phyloP scores from a whole-genome alignment of 306 rosid genomes.

The Lathyrus sativus region DNA sequence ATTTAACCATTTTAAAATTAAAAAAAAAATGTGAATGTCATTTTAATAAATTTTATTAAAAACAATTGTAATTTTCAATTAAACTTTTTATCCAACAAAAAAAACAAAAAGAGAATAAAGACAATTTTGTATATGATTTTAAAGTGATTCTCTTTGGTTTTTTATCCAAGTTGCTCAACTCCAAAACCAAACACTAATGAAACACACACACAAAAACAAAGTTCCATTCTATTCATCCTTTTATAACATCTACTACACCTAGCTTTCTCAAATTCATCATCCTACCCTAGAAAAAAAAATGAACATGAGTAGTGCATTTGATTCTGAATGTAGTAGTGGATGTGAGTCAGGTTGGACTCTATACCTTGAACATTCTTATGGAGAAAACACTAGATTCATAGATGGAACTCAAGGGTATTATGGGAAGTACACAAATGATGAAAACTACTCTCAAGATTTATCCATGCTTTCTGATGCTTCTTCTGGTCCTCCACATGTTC shows the following conservation, averaged over 20 bases:
- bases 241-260: constrained; percentile 13
- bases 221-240: constrained; percentile 3
- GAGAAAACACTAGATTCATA: constrained; percentile 32
- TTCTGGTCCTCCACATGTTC: constrained; percentile 96
- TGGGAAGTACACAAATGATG: constrained; percentile 28
- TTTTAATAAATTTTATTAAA: too few species aligned
- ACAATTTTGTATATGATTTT: neutral
- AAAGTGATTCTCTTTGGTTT: constrained; percentile 24
- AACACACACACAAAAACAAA: neutral
- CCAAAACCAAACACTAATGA: constrained; percentile 10
- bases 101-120: neutral
- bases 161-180: constrained; percentile 1
- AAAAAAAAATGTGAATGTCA: too few species aligned
- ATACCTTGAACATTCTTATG: constrained; percentile 72
- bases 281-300: constrained; percentile 25
- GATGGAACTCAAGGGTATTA: constrained; percentile 18
- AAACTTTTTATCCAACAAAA: neutral
- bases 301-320: constrained; percentile 66
- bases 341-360: constrained; percentile 98
- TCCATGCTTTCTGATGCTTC: constrained; percentile 99
- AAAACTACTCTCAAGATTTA: constrained; percentile 57
- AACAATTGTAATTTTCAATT: too few species aligned
- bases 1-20: too few species aligned
- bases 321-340: constrained; percentile 79
- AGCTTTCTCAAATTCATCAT: neutral